Conservation (phyloP, 169 alveolate genomes). For the Plasmodium vinckei region DNA sequence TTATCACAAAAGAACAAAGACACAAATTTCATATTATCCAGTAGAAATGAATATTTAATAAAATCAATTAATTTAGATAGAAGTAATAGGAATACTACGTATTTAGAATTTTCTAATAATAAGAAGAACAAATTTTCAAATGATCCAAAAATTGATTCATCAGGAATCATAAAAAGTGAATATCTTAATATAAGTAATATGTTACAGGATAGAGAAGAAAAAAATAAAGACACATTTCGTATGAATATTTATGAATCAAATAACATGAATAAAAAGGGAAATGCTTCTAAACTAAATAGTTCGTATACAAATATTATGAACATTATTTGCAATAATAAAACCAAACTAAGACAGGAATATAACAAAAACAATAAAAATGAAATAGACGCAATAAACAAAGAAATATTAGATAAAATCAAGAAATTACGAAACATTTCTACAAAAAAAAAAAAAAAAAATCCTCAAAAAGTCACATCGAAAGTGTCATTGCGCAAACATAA, state of each 20-base stretch:
- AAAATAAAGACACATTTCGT: neutral
- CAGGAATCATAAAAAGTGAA: too few relatives aligned
- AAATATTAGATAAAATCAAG: neutral
- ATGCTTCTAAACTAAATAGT: conserved; percentile 7
- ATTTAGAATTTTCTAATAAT: neutral
- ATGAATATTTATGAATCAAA: conserved; percentile 4
- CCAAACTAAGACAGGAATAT: neutral
- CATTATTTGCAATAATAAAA: conserved; percentile 16
- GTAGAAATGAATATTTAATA: conserved; percentile 16
- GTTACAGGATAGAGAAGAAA: too few relatives aligned
- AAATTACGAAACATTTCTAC: neutral
- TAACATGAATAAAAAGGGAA: conserved; percentile 6
- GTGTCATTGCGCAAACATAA: neutral
- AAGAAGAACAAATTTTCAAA: neutral
- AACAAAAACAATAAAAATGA: neutral
- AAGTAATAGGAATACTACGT: conserved; percentile 1
- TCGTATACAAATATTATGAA: conserved; percentile 40
- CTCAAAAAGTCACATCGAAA: neutral
- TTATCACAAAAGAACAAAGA: neutral
- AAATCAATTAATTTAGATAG: conserved; percentile 16
- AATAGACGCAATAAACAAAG: neutral
- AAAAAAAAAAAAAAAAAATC: conserved; percentile 4
- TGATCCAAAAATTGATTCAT: too few relatives aligned
- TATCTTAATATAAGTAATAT: too few relatives aligned
- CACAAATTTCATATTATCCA: neutral